A percentile compares a stretch with the other conserved stretches of the same genome.
Evolutionary conservation across 2,329 filamentous ascomycete genomes (phyloP).

Genomic region (Talaromyces sp.): DNA sequence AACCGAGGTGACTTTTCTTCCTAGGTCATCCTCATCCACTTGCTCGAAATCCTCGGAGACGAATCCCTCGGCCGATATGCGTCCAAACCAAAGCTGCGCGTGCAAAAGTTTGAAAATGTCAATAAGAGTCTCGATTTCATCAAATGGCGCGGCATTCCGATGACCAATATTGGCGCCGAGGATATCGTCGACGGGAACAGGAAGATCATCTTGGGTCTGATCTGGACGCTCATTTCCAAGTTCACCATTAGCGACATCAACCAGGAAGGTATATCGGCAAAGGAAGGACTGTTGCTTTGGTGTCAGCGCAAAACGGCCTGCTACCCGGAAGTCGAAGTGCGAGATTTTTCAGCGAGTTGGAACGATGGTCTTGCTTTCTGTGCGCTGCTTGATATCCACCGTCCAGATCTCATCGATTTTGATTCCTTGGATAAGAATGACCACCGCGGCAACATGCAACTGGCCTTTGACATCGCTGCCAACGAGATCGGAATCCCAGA

Average conservation of each 20-base stretch:
- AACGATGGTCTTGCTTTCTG: constrained; percentile 97
- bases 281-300: constrained; percentile 91
- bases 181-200: constrained; percentile 97
- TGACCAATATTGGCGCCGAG: constrained; percentile 97
- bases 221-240: constrained; percentile 95
- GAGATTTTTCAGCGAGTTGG: constrained; percentile 94
- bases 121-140: constrained; percentile 94
- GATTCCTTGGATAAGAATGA: constrained; percentile 90
- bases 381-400: constrained; percentile 91
- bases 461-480: constrained; percentile 92
- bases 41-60: constrained; percentile 90
- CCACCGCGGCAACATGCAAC: constrained; percentile 93
- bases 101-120: constrained; percentile 97
- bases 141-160: constrained; percentile 82
- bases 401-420: constrained; percentile 95
- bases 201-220: constrained; percentile 94
- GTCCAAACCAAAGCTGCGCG: constrained; percentile 88
- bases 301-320: constrained; percentile 98
- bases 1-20: constrained; percentile 1
- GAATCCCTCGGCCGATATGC: constrained; percentile 97
- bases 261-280: constrained; percentile 93
- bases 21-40: constrained; percentile 89
- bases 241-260: constrained; percentile 99
- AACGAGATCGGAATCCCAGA: constrained; percentile 97
- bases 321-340: constrained; percentile 93